Evolutionary conservation across 169 alveolate genomes (phyloP).

Genomic region (Cryptosporidium meleagridis): DNA sequence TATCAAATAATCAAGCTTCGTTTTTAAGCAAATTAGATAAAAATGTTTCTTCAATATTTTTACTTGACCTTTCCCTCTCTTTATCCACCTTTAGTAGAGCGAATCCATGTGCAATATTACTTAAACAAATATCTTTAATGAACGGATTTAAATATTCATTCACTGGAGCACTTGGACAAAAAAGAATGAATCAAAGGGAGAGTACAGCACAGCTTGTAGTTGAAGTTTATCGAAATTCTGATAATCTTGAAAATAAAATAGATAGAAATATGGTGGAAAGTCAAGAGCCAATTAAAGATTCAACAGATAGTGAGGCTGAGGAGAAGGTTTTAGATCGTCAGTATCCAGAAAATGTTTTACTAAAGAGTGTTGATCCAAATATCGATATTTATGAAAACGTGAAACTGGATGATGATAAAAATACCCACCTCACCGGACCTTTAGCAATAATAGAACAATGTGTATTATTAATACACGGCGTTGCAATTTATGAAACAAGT

Average conservation of each 20-base stretch:
- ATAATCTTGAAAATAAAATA: conserved; percentile 20
- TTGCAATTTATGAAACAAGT: conserved; percentile 79
- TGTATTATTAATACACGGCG: conserved; percentile 80
- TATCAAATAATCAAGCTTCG: neutral
- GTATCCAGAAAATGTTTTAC: conserved; percentile 81
- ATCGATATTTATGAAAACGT: conserved; percentile 82
- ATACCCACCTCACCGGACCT: conserved; percentile 68
- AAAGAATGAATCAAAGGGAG: conserved; percentile 85
- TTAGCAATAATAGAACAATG: conserved; percentile 82
- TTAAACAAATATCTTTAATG: conserved; percentile 74
- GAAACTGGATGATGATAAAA: conserved; percentile 77
- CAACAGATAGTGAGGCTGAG: conserved; percentile 77
- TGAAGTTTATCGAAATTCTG: conserved; percentile 77
- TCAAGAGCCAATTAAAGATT: conserved; percentile 19
- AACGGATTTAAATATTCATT: conserved; percentile 77
- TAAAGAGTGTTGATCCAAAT: conserved; percentile 79
- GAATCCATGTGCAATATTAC: conserved; percentile 79
- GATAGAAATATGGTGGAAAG: neutral
- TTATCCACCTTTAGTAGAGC: conserved; percentile 74
- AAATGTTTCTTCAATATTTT: neutral
- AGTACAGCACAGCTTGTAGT: conserved; percentile 85
- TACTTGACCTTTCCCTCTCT: conserved; percentile 54
- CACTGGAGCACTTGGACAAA: conserved; percentile 87
- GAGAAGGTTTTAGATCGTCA: conserved; percentile 63
- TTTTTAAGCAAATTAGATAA: neutral